Percentiles rank a stretch among this genome's conserved stretches.
Evolutionary conservation across 148 eudicot genomes (phyloP).

Genomic region (Amaranthus palmeri): DNA sequence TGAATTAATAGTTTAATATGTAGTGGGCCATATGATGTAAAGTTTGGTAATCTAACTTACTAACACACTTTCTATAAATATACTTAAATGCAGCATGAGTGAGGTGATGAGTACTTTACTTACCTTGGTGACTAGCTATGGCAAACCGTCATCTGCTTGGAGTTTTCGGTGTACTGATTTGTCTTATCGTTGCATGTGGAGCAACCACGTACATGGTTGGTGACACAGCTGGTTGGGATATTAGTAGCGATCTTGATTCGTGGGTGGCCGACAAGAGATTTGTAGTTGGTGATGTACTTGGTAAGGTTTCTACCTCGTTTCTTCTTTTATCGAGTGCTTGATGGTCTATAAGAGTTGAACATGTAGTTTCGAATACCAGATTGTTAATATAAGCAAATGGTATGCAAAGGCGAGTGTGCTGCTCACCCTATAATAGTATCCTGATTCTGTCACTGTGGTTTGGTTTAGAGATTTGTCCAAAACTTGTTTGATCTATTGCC

Average conservation of each 20-base stretch:
- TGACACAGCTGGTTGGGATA: conserved; percentile 81
- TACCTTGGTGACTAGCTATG: conserved; percentile 7
- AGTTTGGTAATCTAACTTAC: conserved; percentile 28
- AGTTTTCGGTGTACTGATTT: conserved; percentile 25
- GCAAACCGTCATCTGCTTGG: conserved; percentile 20
- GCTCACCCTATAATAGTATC: too few species aligned
- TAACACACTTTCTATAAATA: conserved; percentile 10
- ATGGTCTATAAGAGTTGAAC: neutral
- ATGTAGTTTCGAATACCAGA: too few species aligned
- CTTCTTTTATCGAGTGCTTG: neutral
- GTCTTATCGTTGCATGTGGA: conserved; percentile 33
- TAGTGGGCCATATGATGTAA: conserved; percentile 10
- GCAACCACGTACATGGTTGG: conserved; percentile 71
- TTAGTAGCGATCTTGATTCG: conserved; percentile 69
- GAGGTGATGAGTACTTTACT: neutral
- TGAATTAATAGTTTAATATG: conserved; percentile 7
- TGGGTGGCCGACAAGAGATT: conserved; percentile 66
- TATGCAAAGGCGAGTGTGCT: too few species aligned
- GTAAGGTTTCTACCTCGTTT: conserved; percentile 37
- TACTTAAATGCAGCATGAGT: neutral
- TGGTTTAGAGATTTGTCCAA: too few species aligned
- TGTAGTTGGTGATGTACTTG: conserved; percentile 60
- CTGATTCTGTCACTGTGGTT: too few species aligned
- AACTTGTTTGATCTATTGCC: too few species aligned
- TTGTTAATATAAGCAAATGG: too few species aligned